Evolutionary conservation across 208 protist genomes (phyloP), one percentile per base, ranked within the genome.

Genomic region (Acanthamoeba healyi): DNA sequence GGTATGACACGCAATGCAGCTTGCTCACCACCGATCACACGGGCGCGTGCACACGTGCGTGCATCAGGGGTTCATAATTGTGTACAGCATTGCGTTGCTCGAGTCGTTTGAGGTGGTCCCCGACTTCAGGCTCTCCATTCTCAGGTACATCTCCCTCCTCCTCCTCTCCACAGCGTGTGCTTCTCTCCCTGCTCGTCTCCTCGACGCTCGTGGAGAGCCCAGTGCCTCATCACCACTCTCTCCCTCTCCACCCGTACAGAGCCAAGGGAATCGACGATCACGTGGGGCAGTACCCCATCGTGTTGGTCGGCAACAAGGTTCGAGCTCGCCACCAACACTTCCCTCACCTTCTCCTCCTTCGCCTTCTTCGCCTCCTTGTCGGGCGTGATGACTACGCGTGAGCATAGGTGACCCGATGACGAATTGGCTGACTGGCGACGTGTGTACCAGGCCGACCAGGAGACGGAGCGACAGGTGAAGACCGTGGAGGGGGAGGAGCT

Each of bases 81-180:
- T 74, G 65, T 74, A 74, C 65, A 74, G 65, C 65, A 74, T 74
- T 6, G 65, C 65, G 36, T 74, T 74, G 36, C 32, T 42, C n/a
- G 65, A 74, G 36, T 74, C 65, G 32, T 74, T 74, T 42, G 65
- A 74, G 17, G 65, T 74, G 65, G 65, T 74, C 9, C 65, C 65
- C 36, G 65, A 74, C 38, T 74, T 74, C n/a, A 10, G 65, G 32
- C 38, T 38, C 9, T 74, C 65, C 65, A 38, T 74, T 5, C 36
- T 74, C 32, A 10, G 65, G 65, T 74, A 10, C 36, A 19, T 2
- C 7, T 74, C 26, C 65, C 10, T 42, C 65, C 2, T 49, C n/a
- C n/a, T n/a, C n/a, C n/a, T n/a, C n/a, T n/a, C n/a, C n/a, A n/a
- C n/a, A n/a, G n/a, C n/a, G n/a, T n/a, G n/a, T n/a, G n/a, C n/a